A percentile compares a stretch with the other conserved stretches of the same genome.
These are phyloP conservation scores for Triticum urartu DNA, from an alignment of 176 grass and related monocot species.

Conservation along the genomic window DNA sequence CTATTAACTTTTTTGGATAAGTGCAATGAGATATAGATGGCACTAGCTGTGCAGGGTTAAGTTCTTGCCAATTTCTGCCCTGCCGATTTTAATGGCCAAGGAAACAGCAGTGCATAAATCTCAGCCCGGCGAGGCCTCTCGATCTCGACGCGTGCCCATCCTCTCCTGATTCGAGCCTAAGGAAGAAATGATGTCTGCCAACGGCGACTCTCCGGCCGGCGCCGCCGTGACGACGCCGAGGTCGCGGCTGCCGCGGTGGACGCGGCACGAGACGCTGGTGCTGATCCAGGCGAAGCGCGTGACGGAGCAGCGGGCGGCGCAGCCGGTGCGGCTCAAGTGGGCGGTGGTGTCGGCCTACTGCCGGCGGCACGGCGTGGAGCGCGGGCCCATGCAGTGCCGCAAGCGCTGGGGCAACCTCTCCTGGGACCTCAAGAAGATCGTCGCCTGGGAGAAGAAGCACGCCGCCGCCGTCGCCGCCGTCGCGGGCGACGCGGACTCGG, in stretches of 20 bases:
- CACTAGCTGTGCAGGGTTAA: conserved; percentile 24
- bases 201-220: conserved; percentile 13
- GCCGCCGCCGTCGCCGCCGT: neutral
- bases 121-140: neutral
- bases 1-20: neutral
- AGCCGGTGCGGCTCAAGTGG: conserved; percentile 53
- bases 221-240: conserved; percentile 12
- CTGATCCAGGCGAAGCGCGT: conserved; percentile 50
- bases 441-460: conserved; percentile 38
- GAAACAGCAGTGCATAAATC: conserved; percentile 30
- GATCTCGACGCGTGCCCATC: neutral
- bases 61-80: neutral
- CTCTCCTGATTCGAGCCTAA: neutral
- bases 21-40: neutral
- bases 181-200: conserved; percentile 11
- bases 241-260: conserved; percentile 54
- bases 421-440: conserved; percentile 70
- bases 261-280: conserved; percentile 63
- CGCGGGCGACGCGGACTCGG: neutral
- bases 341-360: conserved; percentile 63
- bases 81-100: conserved; percentile 16
- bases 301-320: conserved; percentile 31
- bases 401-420: conserved; percentile 67
- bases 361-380: conserved; percentile 54
- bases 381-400: conserved; percentile 54